Evolutionary conservation across 768 basidiomycete species (phyloP).

Genomic region (Hemileccinum impolitum): DNA sequence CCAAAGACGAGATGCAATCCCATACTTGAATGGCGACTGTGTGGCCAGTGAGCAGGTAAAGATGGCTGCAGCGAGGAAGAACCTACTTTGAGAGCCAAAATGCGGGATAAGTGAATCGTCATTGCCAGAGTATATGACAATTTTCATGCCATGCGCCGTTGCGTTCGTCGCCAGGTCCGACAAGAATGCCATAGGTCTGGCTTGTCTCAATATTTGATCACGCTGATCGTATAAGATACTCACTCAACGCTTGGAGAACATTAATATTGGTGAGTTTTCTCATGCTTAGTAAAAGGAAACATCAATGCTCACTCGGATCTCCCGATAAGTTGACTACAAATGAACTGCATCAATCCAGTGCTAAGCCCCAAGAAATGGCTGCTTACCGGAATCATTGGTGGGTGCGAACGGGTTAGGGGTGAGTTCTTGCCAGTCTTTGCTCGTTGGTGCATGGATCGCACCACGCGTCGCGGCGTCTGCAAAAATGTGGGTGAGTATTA

Average conservation of each 20-base stretch:
- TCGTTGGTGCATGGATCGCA: slow-evolving; percentile 67
- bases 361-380: background rate
- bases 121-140: slow-evolving; percentile 67
- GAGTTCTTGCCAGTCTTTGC: slow-evolving; percentile 41
- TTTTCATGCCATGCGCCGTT: slow-evolving; percentile 42
- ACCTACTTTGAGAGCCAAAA: slow-evolving; percentile 56
- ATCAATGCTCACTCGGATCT: slow-evolving; percentile 31
- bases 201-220: background rate
- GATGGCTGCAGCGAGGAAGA: background rate
- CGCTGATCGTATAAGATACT: slow-evolving; percentile 6
- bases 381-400: slow-evolving; percentile 5
- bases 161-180: slow-evolving; percentile 61
- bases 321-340: slow-evolving; percentile 5
- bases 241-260: slow-evolving; percentile 31
- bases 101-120: slow-evolving; percentile 64
- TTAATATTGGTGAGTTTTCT: background rate
- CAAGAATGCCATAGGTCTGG: slow-evolving; percentile 60
- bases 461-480: slow-evolving; percentile 48
- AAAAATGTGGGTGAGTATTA: slow-evolving; percentile 25
- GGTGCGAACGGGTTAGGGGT: slow-evolving; percentile 24
- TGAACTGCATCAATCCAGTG: background rate
- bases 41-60: slow-evolving; percentile 6
- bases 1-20: background rate
- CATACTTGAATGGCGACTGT: slow-evolving; percentile 53
- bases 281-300: background rate